phyloP scores from a whole-genome alignment of 2,329 filamentous ascomycete species.

The Ophiobolus disseminans region DNA sequence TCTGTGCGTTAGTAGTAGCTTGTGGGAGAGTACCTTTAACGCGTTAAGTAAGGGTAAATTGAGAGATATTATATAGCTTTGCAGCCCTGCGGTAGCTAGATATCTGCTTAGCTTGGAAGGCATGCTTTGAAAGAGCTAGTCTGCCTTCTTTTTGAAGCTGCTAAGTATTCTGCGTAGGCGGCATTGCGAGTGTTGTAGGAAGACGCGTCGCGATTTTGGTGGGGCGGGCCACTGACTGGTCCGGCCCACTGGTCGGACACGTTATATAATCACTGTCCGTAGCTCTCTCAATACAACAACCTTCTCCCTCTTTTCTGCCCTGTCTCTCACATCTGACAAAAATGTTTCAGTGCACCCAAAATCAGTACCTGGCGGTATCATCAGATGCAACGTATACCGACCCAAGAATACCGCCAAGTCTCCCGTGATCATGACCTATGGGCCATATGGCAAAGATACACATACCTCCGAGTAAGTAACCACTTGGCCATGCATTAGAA shows the following conservation, averaged over 20 bases:
- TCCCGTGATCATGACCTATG: slow-evolving; percentile 71
- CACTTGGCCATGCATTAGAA: too few species aligned
- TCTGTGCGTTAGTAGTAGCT: too few species aligned
- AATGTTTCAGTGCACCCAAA: background rate
- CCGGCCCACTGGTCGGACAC: too few species aligned
- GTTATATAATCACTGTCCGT: too few species aligned
- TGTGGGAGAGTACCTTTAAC: too few species aligned
- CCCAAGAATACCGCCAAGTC: background rate
- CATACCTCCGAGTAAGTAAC: slow-evolving; percentile 58
- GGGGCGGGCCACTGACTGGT: too few species aligned
- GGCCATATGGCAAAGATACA: slow-evolving; percentile 74
- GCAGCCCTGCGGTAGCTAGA: too few species aligned
- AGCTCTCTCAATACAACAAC: too few species aligned
- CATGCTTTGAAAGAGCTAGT: slow-evolving; percentile 8
- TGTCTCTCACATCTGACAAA: too few species aligned
- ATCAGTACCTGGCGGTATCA: background rate
- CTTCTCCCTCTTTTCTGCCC: too few species aligned
- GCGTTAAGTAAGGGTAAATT: too few species aligned
- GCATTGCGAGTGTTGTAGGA: slow-evolving; percentile 3
- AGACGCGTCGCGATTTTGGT: slow-evolving; percentile 1
- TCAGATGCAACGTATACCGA: background rate
- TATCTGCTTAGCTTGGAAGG: slow-evolving; percentile 5
- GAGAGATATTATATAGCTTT: too few species aligned
- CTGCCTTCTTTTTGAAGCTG: slow-evolving; percentile 9
- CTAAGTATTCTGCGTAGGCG: background rate